Conservation (phyloP, 176 grass and related monocot species). For the Stipa capillata region DNA sequence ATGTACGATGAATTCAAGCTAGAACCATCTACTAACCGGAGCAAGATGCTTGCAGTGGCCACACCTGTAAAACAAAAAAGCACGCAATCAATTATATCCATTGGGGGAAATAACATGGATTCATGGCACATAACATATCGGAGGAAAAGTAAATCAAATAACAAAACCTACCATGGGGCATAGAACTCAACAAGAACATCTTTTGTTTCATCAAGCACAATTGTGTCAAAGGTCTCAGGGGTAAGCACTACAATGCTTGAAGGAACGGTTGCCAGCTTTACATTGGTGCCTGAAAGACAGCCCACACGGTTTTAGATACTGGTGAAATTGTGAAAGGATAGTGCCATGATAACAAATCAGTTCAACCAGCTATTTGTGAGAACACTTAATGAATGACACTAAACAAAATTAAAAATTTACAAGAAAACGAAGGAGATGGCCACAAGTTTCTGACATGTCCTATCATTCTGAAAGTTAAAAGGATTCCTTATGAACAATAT, state of each 20-base stretch:
- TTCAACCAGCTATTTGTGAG: background rate
- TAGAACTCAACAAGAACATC: constrained; percentile 95
- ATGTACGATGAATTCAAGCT: background rate
- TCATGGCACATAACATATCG: background rate
- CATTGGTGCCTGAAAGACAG: constrained; percentile 59
- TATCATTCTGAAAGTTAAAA: background rate
- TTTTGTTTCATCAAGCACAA: constrained; percentile 79
- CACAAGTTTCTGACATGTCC: background rate
- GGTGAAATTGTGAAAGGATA: background rate
- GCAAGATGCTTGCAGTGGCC: no score
- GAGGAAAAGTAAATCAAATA: background rate
- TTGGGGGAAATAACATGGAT: background rate
- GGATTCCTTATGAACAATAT: background rate
- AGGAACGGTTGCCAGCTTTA: constrained; percentile 62
- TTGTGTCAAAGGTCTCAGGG: constrained; percentile 48
- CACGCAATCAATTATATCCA: background rate
- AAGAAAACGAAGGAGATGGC: background rate
- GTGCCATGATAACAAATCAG: background rate
- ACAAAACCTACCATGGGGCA: constrained; percentile 72
- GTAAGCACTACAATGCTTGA: constrained; percentile 61
- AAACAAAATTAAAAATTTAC: background rate
- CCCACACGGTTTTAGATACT: background rate
- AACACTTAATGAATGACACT: background rate
- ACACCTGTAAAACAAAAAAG: constrained; percentile 47
- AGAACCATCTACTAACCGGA: constrained; percentile 49